Conservation (phyloP, 2,329 filamentous ascomycete species). For the Ophiostoma fasciatum region DNA sequence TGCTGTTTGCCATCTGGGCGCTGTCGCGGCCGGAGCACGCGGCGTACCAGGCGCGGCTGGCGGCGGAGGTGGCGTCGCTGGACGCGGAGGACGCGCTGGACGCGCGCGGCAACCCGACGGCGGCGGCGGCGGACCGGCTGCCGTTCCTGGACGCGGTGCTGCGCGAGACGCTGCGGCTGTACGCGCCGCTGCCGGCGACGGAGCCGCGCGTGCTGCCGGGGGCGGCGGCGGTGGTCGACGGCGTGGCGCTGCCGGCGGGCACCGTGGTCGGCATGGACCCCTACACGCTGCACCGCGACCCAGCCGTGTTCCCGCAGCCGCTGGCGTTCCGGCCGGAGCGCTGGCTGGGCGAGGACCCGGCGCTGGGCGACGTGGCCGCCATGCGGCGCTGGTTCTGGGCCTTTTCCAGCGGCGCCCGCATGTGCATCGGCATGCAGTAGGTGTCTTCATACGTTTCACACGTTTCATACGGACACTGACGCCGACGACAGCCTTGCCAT, state of each 20-base stretch:
- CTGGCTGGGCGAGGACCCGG: conserved; percentile 7
- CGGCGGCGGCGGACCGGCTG: conserved; percentile 22
- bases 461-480: background rate
- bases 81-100: conserved; percentile 12
- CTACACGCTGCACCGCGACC: conserved; percentile 16
- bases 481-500: conserved; percentile 26
- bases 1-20: conserved; percentile 35
- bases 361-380: conserved; percentile 12
- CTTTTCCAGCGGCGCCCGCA: conserved; percentile 53
- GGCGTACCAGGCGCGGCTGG: conserved; percentile 28
- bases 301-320: conserved; percentile 13
- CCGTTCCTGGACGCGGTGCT: conserved; percentile 32
- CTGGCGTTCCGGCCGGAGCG: conserved; percentile 15
- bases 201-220: conserved; percentile 28
- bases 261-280: conserved; percentile 14
- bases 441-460: background rate
- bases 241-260: conserved; percentile 12
- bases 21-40: conserved; percentile 29
- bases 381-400: conserved; percentile 40
- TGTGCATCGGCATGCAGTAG: conserved; percentile 41
- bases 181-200: conserved; percentile 34
- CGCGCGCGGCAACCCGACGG: conserved; percentile 18
- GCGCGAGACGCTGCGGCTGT: conserved; percentile 33
- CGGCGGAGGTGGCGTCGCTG: conserved; percentile 22
- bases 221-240: conserved; percentile 16